These are phyloP conservation scores for Entomophthora muscae DNA, from an alignment of 371 early-diverging fungal species.

Conservation along the genomic window DNA sequence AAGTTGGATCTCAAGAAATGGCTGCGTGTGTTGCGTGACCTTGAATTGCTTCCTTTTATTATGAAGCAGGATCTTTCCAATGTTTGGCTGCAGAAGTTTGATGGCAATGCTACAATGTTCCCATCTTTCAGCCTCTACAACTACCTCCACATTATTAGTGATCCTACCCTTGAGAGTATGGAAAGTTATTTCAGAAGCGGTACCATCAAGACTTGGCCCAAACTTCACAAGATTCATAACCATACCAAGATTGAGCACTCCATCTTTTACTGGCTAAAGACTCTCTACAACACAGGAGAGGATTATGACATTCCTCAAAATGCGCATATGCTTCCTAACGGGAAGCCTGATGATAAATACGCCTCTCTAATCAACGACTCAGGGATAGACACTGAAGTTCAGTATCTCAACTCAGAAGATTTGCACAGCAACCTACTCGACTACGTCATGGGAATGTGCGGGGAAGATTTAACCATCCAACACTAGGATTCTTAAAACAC, in stretches of 20 bases:
- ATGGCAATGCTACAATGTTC: no score
- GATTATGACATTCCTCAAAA: background rate
- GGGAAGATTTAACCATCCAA: no score
- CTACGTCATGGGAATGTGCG: no score
- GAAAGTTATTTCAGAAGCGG: slow-evolving; percentile 37
- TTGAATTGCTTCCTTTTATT: no score
- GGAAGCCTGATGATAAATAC: no score
- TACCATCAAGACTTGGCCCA: slow-evolving; percentile 52
- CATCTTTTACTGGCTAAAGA: background rate
- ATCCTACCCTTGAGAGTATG: slow-evolving; percentile 45
- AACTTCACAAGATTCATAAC: slow-evolving; percentile 58
- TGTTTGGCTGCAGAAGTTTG: no score
- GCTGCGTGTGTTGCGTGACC: slow-evolving; percentile 60
- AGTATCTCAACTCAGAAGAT: no score
- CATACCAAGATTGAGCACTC: slow-evolving; percentile 52
- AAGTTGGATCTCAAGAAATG: slow-evolving; percentile 77
- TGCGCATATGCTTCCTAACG: background rate
- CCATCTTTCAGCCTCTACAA: slow-evolving; percentile 40
- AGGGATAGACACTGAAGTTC: no score
- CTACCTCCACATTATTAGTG: slow-evolving; percentile 42
- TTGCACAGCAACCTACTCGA: no score
- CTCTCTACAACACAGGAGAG: background rate
- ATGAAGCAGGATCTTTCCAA: no score
- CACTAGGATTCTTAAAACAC: no score
- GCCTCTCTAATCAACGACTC: no score